Conservation (phyloP, 2,329 filamentous ascomycete species). For the Trichoderma pleuroti region DNA sequence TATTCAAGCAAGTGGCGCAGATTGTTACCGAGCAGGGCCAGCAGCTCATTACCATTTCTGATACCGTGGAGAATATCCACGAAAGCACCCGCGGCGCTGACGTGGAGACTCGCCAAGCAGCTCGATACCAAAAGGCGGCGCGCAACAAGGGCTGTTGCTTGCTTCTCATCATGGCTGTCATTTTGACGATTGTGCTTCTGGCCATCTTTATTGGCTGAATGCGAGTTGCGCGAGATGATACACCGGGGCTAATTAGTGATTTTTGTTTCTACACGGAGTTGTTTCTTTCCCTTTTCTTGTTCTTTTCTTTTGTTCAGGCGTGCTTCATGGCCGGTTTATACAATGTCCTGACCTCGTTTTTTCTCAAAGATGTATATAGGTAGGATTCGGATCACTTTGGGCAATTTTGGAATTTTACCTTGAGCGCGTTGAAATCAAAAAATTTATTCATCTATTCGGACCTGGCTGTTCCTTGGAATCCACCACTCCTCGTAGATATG, state of each 20-base stretch:
- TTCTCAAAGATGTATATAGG: conserved; percentile 18
- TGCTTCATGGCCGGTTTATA: conserved; percentile 9
- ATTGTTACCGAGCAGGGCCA: conserved; percentile 94
- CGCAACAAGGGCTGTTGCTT: conserved; percentile 93
- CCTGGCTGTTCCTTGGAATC: not conserved
- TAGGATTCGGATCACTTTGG: conserved; percentile 15
- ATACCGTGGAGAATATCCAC: conserved; percentile 80
- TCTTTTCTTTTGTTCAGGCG: not conserved
- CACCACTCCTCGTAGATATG: conserved; percentile 25
- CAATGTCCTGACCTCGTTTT: conserved; percentile 8
- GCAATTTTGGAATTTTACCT: not conserved
- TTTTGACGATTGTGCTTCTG: conserved; percentile 83
- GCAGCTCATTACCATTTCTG: conserved; percentile 78
- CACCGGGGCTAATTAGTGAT: not conserved
- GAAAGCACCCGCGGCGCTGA: conserved; percentile 83
- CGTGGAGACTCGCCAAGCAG: conserved; percentile 77
- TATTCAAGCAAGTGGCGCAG: conserved; percentile 96
- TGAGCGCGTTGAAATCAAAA: conserved; percentile 16
- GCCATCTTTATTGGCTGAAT: conserved; percentile 68
- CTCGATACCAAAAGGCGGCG: conserved; percentile 90
- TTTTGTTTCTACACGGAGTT: conserved; percentile 18
- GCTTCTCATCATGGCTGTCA: conserved; percentile 80
- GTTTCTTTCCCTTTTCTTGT: conserved; percentile 2
- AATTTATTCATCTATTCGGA: conserved; percentile 17
- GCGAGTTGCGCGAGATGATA: conserved; percentile 7